Evolutionary conservation across 768 basidiomycete species (phyloP), one percentile per base, ranked within the genome.

Genomic region (Arthromyces matolae): DNA sequence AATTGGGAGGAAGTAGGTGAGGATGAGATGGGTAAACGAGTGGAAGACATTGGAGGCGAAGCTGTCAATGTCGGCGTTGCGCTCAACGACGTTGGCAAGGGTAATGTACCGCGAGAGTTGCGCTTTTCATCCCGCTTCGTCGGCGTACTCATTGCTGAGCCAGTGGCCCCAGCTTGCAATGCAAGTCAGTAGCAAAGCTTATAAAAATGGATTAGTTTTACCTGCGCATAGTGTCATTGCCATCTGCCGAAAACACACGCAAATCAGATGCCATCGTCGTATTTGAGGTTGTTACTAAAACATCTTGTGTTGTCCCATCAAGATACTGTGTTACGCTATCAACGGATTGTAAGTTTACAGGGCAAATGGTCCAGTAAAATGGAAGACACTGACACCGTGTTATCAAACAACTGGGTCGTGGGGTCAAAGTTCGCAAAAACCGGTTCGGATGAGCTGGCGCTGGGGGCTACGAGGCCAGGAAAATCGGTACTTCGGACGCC

Each of bases 401-500:
- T 68, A 49, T 78, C 75, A 48, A 74, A 78, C 4, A 14, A 45
- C 18, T 60, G 45, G 16, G 63, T 61, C 3, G 73, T 72, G 1
- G 66, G 65, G 50, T 74, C 72, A 28, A 77, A 77, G 34, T 68
- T 56, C 13, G 58, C 50, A 39, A 75, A 64, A 14, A 62, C 59
- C 0, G 66, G 65, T 6, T 51, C 46, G 24, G 52, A 31, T n/a
- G 68, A 54, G 36, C 62, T 56, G 4, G 55, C 52, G 18, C 58
- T 59, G 14, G 70, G 60, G 14, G 72, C 52, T 5, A 76, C 74
- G 9, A 76, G 61, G n/a, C 59, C 54, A 3, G 77, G 75, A 42
- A 76, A 76, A 45, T 72, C 74, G 3, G 67, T 57, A 51, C 69
- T 72, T 31, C 75, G 69, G 5, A 77, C 73, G 34, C 74, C 71